Evolutionary conservation across 148 eudicot species (phyloP), one percentile per base, ranked within the genome.

Genomic region (Pharnaceum exiguum): DNA sequence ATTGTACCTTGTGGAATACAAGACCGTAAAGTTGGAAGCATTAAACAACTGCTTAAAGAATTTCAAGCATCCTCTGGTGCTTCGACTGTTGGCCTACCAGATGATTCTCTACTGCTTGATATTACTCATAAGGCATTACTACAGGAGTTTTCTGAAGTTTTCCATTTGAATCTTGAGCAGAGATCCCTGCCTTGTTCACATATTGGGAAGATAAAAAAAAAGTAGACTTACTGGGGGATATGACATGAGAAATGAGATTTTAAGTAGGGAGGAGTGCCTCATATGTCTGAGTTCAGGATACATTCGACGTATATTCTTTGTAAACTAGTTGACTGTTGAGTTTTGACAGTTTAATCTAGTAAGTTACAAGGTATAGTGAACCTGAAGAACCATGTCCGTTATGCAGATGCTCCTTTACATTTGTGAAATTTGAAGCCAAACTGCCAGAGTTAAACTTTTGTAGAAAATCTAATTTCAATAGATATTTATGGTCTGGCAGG

Each of bases 1-100:
- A 93, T 93, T 60, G 79, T 93, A 65, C 99, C 95, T 23, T 89
- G 99, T 72, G 99, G 99, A 25, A 83, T 94, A 59, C 66, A 67
- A 5, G 82, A 77, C 62, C 82, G 87, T 21, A 50, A 75, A 57
- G 99, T 94, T 60, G 96, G 95, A 67, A 94, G 89, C 79, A 73
- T 94, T 35, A 78, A 84, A 59, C 79, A 65, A 17, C 45, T 89
- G 27, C 73, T 89, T 23, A 30, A 44, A 26, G 72, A 76, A 51
- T 18, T 37, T 57, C 76, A 43, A 16, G 42, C 66, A 12, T 46
- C 55, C 45, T 47, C 40, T 30, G 50, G 60, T 25, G 10, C 24
- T 38, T 52, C 46, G 62, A 55, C 40, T 24, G 40, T 24, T 9
- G 71, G 58, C 46, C 23, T 17, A 16, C 23, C 32, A 23, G 71